Evolutionary conservation across 1,284 basidiomycete species (phyloP).

Genomic region (Ustilago shanxiensis): DNA sequence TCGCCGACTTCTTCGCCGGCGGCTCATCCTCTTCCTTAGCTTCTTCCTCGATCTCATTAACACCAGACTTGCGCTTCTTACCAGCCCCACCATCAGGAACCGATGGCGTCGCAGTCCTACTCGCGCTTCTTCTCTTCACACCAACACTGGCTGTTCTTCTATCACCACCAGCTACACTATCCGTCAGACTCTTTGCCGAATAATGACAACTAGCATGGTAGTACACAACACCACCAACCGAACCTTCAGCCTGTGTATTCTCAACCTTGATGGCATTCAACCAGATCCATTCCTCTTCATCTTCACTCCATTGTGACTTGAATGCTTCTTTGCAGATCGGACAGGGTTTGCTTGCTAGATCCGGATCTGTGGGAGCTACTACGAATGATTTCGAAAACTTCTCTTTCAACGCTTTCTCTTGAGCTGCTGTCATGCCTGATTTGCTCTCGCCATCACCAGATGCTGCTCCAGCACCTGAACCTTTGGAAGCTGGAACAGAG

Average conservation of each 20-base stretch:
- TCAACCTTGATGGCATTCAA: slow-evolving; percentile 87
- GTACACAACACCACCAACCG: slow-evolving; percentile 31
- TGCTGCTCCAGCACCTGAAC: slow-evolving; percentile 54
- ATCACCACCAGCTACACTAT: slow-evolving; percentile 37
- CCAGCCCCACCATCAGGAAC: neutral
- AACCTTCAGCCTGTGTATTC: slow-evolving; percentile 7
- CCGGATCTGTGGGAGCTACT: slow-evolving; percentile 80
- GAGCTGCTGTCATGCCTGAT: slow-evolving; percentile 73
- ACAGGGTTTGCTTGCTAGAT: slow-evolving; percentile 87
- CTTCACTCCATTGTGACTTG: slow-evolving; percentile 92
- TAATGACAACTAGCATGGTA: slow-evolving; percentile 68
- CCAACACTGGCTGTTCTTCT: slow-evolving; percentile 37
- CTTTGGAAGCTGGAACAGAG: slow-evolving; percentile 37
- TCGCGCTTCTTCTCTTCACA: slow-evolving; percentile 33
- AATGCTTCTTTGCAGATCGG: slow-evolving; percentile 96
- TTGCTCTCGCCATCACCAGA: slow-evolving; percentile 18
- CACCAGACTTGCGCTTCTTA: slow-evolving; percentile 30
- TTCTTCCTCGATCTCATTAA: slow-evolving; percentile 14
- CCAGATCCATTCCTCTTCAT: slow-evolving; percentile 99
- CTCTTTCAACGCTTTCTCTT: slow-evolving; percentile 77
- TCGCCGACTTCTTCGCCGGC: slow-evolving; percentile 23
- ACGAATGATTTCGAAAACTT: slow-evolving; percentile 75
- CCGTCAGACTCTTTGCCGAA: slow-evolving; percentile 65
- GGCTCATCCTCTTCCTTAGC: slow-evolving; percentile 12
- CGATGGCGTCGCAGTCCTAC: slow-evolving; percentile 26